Evolutionary conservation across 371 early-diverging fungal species (phyloP).

Genomic region (Rhizopus stolonifer): DNA sequence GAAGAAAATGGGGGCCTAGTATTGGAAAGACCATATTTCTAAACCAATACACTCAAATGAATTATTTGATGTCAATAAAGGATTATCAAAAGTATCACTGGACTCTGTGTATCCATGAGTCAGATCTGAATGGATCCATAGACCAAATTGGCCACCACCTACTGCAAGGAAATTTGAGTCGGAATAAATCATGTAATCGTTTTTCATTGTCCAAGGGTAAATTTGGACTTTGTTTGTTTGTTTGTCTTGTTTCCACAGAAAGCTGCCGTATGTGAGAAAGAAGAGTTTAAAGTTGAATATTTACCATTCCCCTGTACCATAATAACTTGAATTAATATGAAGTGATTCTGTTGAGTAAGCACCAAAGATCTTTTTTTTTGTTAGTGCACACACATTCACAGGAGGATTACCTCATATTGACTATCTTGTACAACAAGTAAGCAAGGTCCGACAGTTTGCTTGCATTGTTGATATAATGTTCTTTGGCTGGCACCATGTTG

Average conservation of each 20-base stretch:
- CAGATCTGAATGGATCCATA: slow-evolving; percentile 39
- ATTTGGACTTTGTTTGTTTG: slow-evolving; percentile 11
- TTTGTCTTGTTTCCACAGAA: slow-evolving; percentile 29
- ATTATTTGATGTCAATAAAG: slow-evolving; percentile 14
- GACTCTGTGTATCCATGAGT: slow-evolving; percentile 39
- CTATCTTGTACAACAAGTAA: slow-evolving; percentile 31
- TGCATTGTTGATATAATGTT: slow-evolving; percentile 26
- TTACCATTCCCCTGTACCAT: slow-evolving; percentile 52
- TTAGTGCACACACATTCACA: not conserved
- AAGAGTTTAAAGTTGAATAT: not conserved
- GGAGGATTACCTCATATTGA: slow-evolving; percentile 14
- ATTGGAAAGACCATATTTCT: slow-evolving; percentile 40
- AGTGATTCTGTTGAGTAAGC: slow-evolving; percentile 39
- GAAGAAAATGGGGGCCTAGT: slow-evolving; percentile 21
- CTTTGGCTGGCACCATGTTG: slow-evolving; percentile 40
- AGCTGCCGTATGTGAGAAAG: too few relatives aligned
- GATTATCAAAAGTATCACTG: slow-evolving; percentile 39
- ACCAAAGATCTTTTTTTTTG: slow-evolving; percentile 28
- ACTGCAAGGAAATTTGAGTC: slow-evolving; percentile 27
- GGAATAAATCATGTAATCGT: slow-evolving; percentile 37
- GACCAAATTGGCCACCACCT: slow-evolving; percentile 37
- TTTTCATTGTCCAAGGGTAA: slow-evolving; percentile 36
- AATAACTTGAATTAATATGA: slow-evolving; percentile 24
- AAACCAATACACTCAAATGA: slow-evolving; percentile 35
- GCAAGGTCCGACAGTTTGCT: slow-evolving; percentile 27